Percentiles rank a stretch among this genome's conserved stretches.
phyloP scores from a whole-genome alignment of 352 stramenopile species.

The Pythium rhizo-oryzae region DNA sequence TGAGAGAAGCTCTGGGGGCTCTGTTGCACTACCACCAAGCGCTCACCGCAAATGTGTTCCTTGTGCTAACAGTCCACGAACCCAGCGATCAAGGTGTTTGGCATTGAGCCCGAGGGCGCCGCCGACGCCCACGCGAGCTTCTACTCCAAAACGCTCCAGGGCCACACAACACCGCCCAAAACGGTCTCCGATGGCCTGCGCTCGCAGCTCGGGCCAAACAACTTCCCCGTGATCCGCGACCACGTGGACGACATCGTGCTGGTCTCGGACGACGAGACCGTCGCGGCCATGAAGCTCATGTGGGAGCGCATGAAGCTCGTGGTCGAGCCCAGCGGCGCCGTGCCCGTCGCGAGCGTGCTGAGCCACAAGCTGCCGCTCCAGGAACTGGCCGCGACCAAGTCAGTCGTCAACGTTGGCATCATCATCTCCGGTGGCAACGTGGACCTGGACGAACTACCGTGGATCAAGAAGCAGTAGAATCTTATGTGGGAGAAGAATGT shows the following conservation, averaged over 20 bases:
- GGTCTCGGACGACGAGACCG: conserved; percentile 86
- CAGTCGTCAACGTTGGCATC: conserved; percentile 56
- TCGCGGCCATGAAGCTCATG: conserved; percentile 78
- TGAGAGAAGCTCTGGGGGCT: too few relatives aligned
- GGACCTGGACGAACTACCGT: conserved; percentile 65
- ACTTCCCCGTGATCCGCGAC: conserved; percentile 89
- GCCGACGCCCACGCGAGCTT: conserved; percentile 63
- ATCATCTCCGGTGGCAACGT: conserved; percentile 73
- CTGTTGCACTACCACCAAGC: too few relatives aligned
- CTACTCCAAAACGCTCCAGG: conserved; percentile 39
- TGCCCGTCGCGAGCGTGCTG: conserved; percentile 1
- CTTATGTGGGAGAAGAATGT: not conserved
- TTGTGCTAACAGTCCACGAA: conserved; percentile 32
- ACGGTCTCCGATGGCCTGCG: conserved; percentile 78
- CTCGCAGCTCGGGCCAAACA: conserved; percentile 75
- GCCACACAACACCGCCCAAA: conserved; percentile 44
- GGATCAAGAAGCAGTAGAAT: conserved; percentile 27
- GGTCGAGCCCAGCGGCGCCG: conserved; percentile 67
- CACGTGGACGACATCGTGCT: conserved; percentile 87
- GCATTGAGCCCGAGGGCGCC: conserved; percentile 61
- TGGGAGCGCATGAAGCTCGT: conserved; percentile 93
- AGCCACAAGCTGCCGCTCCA: conserved; percentile 7
- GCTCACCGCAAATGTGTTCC: not conserved
- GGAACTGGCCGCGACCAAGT: not conserved
- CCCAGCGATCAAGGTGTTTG: conserved; percentile 67